These are phyloP conservation scores for Panellus pusillus DNA, from an alignment of 768 basidiomycete genomes.

Conservation along the genomic window DNA sequence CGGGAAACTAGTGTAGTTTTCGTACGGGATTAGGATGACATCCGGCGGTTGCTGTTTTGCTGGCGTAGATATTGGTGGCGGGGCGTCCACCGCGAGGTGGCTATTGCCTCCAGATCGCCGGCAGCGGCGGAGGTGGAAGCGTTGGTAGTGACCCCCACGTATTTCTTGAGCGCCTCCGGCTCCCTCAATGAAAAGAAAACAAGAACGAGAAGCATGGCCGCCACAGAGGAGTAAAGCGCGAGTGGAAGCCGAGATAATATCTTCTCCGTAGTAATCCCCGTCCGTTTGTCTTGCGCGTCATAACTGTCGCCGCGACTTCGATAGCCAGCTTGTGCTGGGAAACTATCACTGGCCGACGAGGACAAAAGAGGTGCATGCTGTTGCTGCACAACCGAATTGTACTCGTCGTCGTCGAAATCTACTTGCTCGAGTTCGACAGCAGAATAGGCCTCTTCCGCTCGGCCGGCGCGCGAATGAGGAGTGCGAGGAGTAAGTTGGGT, in stretches of 20 bases:
- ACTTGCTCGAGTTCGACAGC: conserved; percentile 48
- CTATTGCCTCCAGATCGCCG: conserved; percentile 3
- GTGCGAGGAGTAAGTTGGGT: conserved; percentile 55
- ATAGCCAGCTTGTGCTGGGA: conserved; percentile 37
- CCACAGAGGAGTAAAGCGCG: conserved; percentile 43
- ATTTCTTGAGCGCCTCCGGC: conserved; percentile 47
- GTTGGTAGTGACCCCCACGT: conserved; percentile 36
- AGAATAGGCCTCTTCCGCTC: conserved; percentile 53
- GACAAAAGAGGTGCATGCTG: conserved; percentile 49
- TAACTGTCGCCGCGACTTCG: conserved; percentile 43
- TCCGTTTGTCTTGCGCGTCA: conserved; percentile 18
- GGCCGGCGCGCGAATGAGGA: conserved; percentile 60
- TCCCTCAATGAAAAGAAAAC: conserved; percentile 49
- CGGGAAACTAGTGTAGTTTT: conserved; percentile 59
- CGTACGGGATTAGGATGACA: conserved; percentile 46
- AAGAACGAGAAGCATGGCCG: conserved; percentile 47
- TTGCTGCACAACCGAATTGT: conserved; percentile 36
- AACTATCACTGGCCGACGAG: conserved; percentile 43
- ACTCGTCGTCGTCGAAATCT: conserved; percentile 39
- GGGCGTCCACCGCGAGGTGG: neutral
- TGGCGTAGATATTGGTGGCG: conserved; percentile 3
- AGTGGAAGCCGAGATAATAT: conserved; percentile 40
- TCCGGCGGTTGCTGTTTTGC: conserved; percentile 22
- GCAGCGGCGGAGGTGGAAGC: conserved; percentile 10
- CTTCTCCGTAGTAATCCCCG: conserved; percentile 24